A percentile compares a stretch with the other conserved stretches of the same genome.
Conservation (phyloP, 2,329 filamentous ascomycete species). For the Aureobasidium sp. region DNA sequence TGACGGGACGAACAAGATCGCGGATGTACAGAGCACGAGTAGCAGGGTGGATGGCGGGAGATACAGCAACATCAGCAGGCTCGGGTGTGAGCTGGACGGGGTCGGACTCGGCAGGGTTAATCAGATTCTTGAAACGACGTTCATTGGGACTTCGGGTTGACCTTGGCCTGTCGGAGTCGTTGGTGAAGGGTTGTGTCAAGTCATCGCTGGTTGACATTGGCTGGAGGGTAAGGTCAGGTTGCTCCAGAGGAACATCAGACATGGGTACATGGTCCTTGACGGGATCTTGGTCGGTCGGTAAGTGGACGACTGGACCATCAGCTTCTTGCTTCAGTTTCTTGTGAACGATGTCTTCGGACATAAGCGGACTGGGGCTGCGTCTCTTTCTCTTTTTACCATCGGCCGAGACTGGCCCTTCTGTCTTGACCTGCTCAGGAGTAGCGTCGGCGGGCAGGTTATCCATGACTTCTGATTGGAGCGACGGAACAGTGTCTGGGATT, state of each 20-base stretch:
- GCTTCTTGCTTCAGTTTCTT: conserved; percentile 35
- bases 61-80: conserved; percentile 16
- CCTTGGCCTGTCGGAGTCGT: background rate
- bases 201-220: conserved; percentile 11
- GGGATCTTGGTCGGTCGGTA: background rate
- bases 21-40: conserved; percentile 76
- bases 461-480: background rate
- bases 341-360: conserved; percentile 29
- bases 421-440: background rate
- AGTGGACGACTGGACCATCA: background rate
- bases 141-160: conserved; percentile 10
- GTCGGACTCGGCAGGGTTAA: background rate
- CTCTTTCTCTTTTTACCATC: conserved; percentile 33
- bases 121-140: conserved; percentile 28
- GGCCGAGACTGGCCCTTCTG: conserved; percentile 23
- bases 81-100: background rate
- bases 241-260: conserved; percentile 19
- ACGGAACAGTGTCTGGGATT: background rate
- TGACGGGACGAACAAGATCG: conserved; percentile 81
- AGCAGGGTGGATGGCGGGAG: conserved; percentile 34
- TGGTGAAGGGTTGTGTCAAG: background rate
- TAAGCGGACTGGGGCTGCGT: conserved; percentile 32
- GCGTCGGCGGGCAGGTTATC: background rate
- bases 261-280: conserved; percentile 11
- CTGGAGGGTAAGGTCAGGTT: background rate